Evolutionary conservation across 495 filamentous ascomycete genomes (phyloP).

Genomic region (Rusavskia elegans): DNA sequence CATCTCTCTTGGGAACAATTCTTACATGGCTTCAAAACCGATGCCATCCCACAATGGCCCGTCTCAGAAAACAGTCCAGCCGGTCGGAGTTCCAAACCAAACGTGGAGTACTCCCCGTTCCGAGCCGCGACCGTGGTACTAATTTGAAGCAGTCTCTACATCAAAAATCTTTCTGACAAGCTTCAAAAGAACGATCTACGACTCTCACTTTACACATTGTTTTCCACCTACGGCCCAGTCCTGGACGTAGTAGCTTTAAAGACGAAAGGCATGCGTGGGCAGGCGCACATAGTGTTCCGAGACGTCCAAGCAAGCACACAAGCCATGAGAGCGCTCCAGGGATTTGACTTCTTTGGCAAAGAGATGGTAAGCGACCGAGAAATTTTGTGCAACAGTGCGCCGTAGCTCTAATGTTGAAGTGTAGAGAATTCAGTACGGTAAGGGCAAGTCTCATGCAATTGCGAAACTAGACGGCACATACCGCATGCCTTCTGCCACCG

Average conservation of each 20-base stretch:
- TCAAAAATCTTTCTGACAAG: slow-evolving; percentile 72
- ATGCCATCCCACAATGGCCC: slow-evolving; percentile 22
- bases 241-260: slow-evolving; percentile 87
- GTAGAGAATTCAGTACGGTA: slow-evolving; percentile 79
- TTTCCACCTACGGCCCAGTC: slow-evolving; percentile 83
- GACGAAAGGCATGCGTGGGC: slow-evolving; percentile 80
- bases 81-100: slow-evolving; percentile 19
- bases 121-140: neutral
- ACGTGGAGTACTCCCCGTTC: neutral
- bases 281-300: slow-evolving; percentile 83
- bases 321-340: slow-evolving; percentile 75
- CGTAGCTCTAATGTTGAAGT: too few relatives aligned
- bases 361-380: slow-evolving; percentile 50
- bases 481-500: slow-evolving; percentile 37
- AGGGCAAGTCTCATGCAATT: slow-evolving; percentile 68
- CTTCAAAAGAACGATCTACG: slow-evolving; percentile 72
- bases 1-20: neutral
- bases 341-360: slow-evolving; percentile 73
- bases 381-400: too few relatives aligned
- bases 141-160: slow-evolving; percentile 52
- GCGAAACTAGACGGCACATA: slow-evolving; percentile 86
- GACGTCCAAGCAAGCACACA: slow-evolving; percentile 78
- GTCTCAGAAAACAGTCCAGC: slow-evolving; percentile 19
- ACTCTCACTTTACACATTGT: slow-evolving; percentile 77
- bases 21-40: slow-evolving; percentile 25